Evolutionary conservation across 495 filamentous ascomycete species (phyloP), one percentile per base, ranked within the genome.

Genomic region (Aspergillus indologenus): DNA sequence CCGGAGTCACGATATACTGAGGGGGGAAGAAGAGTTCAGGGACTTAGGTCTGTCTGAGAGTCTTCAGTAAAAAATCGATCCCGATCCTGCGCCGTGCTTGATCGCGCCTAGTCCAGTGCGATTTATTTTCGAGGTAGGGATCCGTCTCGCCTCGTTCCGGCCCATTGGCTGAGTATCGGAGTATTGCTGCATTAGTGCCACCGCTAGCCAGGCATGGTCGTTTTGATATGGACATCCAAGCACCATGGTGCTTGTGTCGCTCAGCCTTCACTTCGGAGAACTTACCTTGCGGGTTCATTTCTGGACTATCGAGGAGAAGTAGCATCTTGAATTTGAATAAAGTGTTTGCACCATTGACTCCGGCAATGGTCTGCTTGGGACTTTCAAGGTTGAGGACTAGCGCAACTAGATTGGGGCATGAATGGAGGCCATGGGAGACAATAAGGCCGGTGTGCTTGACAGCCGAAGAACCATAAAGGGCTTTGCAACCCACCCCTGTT

Each of bases 41-140:
- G 34, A 40, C 34, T 40, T 14, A n/a, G 26, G 9, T 4, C 3
- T 29, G 26, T 29, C 12, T 40, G 34, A 40, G 34, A 3, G 4
- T 29, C 34, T 9, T 2, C 5, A 15, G 34, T 2, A 24, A 51
- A 29, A n/a, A 31, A 51, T 23, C 31, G 29, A 29, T 31, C 48
- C 5, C 48, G 48, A 50, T 49, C 46, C 29, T 44, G 40, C 21
- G 53, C 53, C 44, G 45, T 56, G 53, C 53, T 56, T 56, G 45
- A 56, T 56, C 24, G 43, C 53, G 53, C 22, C 53, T 56, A 56
- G 43, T 45, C 55, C 26, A 57, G 47, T 21, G 55, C 55, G 55
- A 31, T 49, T 57, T 22, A 46, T 50, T 43, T 49, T 57, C 55
- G 34, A 57, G 55, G 15, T 29, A 46, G 40, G 21, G 42, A 50